A percentile compares a stretch with the other conserved stretches of the same genome.
Evolutionary conservation across 352 stramenopile genomes (phyloP).

Genomic region (Peronosclerospora sorghi): DNA sequence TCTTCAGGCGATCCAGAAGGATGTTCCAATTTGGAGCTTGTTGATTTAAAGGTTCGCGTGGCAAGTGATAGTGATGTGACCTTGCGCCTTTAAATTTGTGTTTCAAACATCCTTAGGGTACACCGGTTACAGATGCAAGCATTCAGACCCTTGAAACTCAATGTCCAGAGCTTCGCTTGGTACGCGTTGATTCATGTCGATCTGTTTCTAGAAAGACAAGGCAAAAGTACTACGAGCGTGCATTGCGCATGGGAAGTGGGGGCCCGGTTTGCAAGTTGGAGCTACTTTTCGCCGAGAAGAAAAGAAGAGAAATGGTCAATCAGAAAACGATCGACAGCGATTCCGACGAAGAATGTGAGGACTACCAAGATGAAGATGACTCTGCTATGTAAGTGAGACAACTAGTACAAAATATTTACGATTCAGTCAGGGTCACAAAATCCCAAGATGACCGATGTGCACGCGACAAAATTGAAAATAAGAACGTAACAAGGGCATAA

Average conservation of each 20-base stretch:
- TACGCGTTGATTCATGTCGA: slow-evolving; percentile 63
- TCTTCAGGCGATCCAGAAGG: slow-evolving; percentile 9
- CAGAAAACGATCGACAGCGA: slow-evolving; percentile 20
- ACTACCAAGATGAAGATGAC: slow-evolving; percentile 9
- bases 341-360: slow-evolving; percentile 13
- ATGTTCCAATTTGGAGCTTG: slow-evolving; percentile 30
- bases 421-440: too few species aligned
- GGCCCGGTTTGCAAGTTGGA: slow-evolving; percentile 23
- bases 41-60: slow-evolving; percentile 50
- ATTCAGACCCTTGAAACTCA: slow-evolving; percentile 27
- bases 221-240: slow-evolving; percentile 22
- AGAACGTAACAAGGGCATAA: slow-evolving; percentile 7
- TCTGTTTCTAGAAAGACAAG: slow-evolving; percentile 46
- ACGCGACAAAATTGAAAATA: not conserved
- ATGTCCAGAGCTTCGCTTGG: slow-evolving; percentile 31
- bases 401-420: not conserved
- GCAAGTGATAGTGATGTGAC: not conserved
- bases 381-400: slow-evolving; percentile 17
- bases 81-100: too few species aligned
- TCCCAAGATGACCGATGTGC: not conserved
- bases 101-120: slow-evolving; percentile 21
- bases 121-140: slow-evolving; percentile 33
- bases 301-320: slow-evolving; percentile 26
- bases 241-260: slow-evolving; percentile 9
- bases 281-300: slow-evolving; percentile 23